Evolutionary conservation across 495 filamentous ascomycete genomes (phyloP), one percentile per base, ranked within the genome.

Genomic region (Neurospora sp.): DNA sequence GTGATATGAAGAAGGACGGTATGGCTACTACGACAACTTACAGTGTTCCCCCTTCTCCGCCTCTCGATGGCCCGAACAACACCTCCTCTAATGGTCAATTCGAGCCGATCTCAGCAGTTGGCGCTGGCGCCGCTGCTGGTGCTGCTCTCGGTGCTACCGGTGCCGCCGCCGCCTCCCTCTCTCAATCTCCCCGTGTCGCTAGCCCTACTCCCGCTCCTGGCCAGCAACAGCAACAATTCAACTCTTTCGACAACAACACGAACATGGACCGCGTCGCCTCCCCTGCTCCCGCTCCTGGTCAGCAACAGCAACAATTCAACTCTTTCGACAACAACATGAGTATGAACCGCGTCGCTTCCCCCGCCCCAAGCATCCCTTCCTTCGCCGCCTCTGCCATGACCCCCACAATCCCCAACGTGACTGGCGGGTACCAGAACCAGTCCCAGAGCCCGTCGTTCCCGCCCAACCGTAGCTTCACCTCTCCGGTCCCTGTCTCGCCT

Each of bases 21-120:
- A 70, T 81, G 39, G 47, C 72, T 20, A 77, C 77, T 53, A 70
- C 76, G 9, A 80, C 79, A 59, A 80, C 82, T 75, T 77, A 81
- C 73, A 81, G 78, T 71, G 69, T 84, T 1, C 74, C 80, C 20
- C 74, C 77, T 40, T 81, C 83, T 7, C 82, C 82, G 18, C 75
- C 76, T 5, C 74, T 37, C 39, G 10, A 69, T 77, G 71, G 77
- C 76, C 69, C 77, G 73, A 31, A 76, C 70, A 73, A 74, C 70
- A 77, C 74, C 42, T n/a, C 44, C 61, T 31, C 53, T 8, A 31
- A 16, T 31, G 22, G 22, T 16, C 53, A 61, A 20, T 71, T 27
- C 71, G 69, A 59, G 22, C 18, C 44, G 0, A 37, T 39, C 53
- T 39, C 73, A 12, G 68, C 74, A 42, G 39, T 71, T 18, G 71